A percentile compares a stretch with the other conserved stretches of the same genome.
Conservation (phyloP, 352 stramenopile species). For the Thalassiosira pacifica region DNA sequence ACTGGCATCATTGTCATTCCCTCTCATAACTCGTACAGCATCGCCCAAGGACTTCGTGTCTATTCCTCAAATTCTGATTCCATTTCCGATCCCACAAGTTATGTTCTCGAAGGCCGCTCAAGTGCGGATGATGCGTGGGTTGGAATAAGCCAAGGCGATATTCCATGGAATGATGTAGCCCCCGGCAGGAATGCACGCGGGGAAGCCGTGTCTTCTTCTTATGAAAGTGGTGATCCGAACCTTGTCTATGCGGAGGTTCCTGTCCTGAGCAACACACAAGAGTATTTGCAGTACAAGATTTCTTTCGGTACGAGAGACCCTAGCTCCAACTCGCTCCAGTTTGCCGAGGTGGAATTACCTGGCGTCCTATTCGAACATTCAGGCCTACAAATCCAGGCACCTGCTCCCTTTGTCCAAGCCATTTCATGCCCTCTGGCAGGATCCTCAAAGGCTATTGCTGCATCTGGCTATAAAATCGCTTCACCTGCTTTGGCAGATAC, state of each 20-base stretch:
- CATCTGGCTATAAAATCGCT: conserved; percentile 24
- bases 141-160: conserved; percentile 19
- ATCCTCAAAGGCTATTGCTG: conserved; percentile 10
- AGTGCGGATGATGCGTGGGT: conserved; percentile 18
- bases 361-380: conserved; percentile 25
- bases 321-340: conserved; percentile 32
- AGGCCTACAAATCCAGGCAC: neutral
- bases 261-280: conserved; percentile 16
- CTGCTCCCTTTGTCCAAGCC: conserved; percentile 10
- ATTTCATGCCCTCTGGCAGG: conserved; percentile 2
- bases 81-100: conserved; percentile 40
- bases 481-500: conserved; percentile 18
- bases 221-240: conserved; percentile 32
- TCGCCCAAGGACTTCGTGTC: conserved; percentile 40
- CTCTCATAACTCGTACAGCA: neutral
- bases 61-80: conserved; percentile 49
- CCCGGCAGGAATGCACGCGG: conserved; percentile 29
- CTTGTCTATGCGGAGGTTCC: conserved; percentile 18
- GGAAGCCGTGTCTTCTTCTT: conserved; percentile 28
- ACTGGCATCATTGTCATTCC: conserved; percentile 32
- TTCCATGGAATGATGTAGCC: conserved; percentile 18
- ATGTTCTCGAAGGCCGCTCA: conserved; percentile 37
- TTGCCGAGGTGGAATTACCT: conserved; percentile 36
- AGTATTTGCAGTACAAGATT: conserved; percentile 40
- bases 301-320: conserved; percentile 28